Evolutionary conservation across 2,329 filamentous ascomycete species (phyloP).

Genomic region (Paraconiothyrium sp.): DNA sequence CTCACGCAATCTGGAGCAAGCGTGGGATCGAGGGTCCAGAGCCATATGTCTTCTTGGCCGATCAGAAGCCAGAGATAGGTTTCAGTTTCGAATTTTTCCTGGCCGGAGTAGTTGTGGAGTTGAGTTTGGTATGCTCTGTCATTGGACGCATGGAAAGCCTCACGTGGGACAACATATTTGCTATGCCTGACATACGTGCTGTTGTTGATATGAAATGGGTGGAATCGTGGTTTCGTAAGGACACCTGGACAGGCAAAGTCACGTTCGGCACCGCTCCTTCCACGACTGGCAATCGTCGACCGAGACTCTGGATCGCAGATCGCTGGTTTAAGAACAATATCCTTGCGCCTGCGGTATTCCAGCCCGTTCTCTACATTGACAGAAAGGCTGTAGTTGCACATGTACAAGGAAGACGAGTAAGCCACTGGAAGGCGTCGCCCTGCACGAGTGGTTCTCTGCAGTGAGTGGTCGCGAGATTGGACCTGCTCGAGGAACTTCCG

Average conservation of each 20-base stretch:
- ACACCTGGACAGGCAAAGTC: background rate
- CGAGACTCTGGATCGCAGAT: background rate
- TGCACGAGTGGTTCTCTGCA: background rate
- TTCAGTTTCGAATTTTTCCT: background rate
- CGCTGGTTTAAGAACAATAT: background rate
- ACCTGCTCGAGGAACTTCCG: too few relatives aligned
- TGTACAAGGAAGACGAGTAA: background rate
- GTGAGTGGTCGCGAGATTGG: background rate
- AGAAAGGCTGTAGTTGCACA: background rate
- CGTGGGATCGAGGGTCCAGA: background rate
- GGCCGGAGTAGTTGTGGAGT: background rate
- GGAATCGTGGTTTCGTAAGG: background rate
- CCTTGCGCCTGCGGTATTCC: too few relatives aligned
- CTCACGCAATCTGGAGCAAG: background rate
- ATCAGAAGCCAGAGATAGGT: background rate
- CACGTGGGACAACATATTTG: background rate
- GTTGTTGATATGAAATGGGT: background rate
- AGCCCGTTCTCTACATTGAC: background rate
- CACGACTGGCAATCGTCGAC: too few relatives aligned
- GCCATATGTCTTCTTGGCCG: background rate
- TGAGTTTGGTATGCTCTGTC: too few relatives aligned
- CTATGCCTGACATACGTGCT: background rate
- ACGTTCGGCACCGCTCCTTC: too few relatives aligned
- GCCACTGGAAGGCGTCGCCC: too few relatives aligned
- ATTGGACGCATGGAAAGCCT: background rate